These are phyloP conservation scores for Phymatotrichopsis omnivora DNA, from an alignment of 2,329 filamentous ascomycete genomes.

Conservation along the genomic window DNA sequence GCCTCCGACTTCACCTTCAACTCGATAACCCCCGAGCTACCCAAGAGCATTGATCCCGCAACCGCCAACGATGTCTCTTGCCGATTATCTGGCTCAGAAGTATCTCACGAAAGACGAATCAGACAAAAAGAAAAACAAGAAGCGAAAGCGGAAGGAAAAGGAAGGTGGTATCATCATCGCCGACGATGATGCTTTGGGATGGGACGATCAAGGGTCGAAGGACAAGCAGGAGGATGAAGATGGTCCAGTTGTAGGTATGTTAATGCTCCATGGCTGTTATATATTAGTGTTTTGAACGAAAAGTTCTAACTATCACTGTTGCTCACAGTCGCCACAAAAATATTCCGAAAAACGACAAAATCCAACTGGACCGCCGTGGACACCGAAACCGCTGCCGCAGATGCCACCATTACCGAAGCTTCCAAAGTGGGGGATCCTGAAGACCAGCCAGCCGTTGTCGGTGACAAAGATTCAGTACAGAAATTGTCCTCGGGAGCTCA, in stretches of 20 bases:
- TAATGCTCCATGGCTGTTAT: conserved; percentile 10
- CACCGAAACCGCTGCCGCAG: conserved; percentile 55
- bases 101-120: conserved; percentile 60
- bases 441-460: conserved; percentile 40
- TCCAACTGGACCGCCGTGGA: conserved; percentile 67
- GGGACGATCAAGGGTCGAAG: conserved; percentile 43
- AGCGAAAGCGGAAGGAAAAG: conserved; percentile 51
- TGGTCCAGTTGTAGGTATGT: conserved; percentile 36
- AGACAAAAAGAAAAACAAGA: conserved; percentile 47
- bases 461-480: conserved; percentile 34
- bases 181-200: conserved; percentile 52
- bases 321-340: conserved; percentile 32
- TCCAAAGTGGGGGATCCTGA: conserved; percentile 41
- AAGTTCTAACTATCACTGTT: conserved; percentile 5
- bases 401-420: conserved; percentile 59
- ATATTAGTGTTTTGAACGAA: conserved; percentile 1
- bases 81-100: conserved; percentile 80
- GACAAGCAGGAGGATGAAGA: conserved; percentile 49
- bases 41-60: not conserved
- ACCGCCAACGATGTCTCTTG: conserved; percentile 46
- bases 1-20: too few species aligned
- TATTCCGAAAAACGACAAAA: conserved; percentile 65
- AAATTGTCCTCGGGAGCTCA: conserved; percentile 81
- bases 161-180: conserved; percentile 49
- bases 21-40: too few species aligned